These are phyloP conservation scores for Cylindricascospora bacillispora DNA, from an alignment of 1,139 yeast species.

Conservation along the genomic window DNA sequence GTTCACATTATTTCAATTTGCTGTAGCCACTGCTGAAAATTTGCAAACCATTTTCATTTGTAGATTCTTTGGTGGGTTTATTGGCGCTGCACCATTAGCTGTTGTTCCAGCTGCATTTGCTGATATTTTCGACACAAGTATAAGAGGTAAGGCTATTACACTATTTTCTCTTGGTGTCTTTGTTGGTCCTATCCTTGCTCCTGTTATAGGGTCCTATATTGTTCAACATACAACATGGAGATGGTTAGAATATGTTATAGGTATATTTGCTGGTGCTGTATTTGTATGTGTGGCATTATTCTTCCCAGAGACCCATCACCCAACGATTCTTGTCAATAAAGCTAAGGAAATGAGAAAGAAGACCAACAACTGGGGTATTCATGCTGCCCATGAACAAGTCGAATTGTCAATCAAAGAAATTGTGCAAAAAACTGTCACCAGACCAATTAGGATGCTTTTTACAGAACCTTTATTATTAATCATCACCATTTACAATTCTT, in stretches of 20 bases:
- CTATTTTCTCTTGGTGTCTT: constrained; percentile 55
- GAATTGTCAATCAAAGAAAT: constrained; percentile 51
- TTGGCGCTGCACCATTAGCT: constrained; percentile 73
- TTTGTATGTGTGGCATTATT: constrained; percentile 32
- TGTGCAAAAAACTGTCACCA: constrained; percentile 50
- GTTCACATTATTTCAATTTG: constrained; percentile 50
- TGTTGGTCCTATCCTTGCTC: constrained; percentile 65
- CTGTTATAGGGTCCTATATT: constrained; percentile 58
- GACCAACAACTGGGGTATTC: constrained; percentile 64
- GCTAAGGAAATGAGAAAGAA: constrained; percentile 48
- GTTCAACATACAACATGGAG: constrained; percentile 54
- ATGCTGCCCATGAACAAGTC: constrained; percentile 72
- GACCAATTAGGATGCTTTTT: constrained; percentile 59
- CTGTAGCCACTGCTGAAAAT: constrained; percentile 60
- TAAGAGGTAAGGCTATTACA: constrained; percentile 58
- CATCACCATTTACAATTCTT: constrained; percentile 63
- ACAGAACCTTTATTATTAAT: constrained; percentile 63
- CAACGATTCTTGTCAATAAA: constrained; percentile 42
- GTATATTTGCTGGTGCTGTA: constrained; percentile 42
- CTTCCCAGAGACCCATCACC: constrained; percentile 53
- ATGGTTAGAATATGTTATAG: constrained; percentile 59
- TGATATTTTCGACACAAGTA: constrained; percentile 49
- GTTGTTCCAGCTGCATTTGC: constrained; percentile 78
- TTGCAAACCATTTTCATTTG: constrained; percentile 59
- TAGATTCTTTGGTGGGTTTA: constrained; percentile 62